These are phyloP conservation scores for Athelia sp. DNA, from an alignment of 1,284 basidiomycete genomes.

Conservation along the genomic window DNA sequence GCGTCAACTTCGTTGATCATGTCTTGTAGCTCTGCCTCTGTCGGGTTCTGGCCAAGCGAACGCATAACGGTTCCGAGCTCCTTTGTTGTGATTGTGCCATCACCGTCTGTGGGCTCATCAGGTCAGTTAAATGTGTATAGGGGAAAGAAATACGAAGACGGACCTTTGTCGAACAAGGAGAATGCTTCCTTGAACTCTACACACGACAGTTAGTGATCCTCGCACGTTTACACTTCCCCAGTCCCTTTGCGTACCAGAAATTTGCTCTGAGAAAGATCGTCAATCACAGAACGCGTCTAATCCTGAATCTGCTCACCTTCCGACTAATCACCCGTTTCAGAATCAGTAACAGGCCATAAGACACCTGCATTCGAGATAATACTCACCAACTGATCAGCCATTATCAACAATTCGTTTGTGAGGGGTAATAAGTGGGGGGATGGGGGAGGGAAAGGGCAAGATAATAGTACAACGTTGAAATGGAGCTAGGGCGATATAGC, in stretches of 20 bases:
- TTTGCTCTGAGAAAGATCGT: conserved; percentile 44
- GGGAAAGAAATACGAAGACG: conserved; percentile 18
- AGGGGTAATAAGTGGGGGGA: no score
- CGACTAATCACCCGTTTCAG: conserved; percentile 33
- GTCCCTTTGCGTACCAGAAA: conserved; percentile 48
- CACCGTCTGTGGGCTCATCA: conserved; percentile 63
- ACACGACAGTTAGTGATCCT: conserved; percentile 3
- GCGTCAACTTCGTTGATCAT: conserved; percentile 94
- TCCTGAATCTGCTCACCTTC: conserved; percentile 43
- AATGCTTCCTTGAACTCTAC: conserved; percentile 88
- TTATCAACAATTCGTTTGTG: conserved; percentile 16
- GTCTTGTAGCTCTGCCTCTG: conserved; percentile 92
- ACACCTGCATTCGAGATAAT: not conserved
- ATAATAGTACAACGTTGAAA: no score
- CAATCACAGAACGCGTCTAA: conserved; percentile 4
- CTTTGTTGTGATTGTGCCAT: conserved; percentile 94
- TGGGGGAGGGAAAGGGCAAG: no score
- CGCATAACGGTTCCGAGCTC: conserved; percentile 98
- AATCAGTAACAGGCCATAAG: conserved; percentile 11
- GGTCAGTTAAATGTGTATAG: not conserved
- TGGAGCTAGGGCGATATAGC: no score
- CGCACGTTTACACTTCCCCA: not conserved
- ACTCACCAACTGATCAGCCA: conserved; percentile 71
- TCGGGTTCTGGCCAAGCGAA: conserved; percentile 94
- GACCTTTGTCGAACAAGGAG: conserved; percentile 90